Base-by-base conservation (phyloP, 208 protist genomes). In the Acanthamoeba culbertsoni region DNA sequence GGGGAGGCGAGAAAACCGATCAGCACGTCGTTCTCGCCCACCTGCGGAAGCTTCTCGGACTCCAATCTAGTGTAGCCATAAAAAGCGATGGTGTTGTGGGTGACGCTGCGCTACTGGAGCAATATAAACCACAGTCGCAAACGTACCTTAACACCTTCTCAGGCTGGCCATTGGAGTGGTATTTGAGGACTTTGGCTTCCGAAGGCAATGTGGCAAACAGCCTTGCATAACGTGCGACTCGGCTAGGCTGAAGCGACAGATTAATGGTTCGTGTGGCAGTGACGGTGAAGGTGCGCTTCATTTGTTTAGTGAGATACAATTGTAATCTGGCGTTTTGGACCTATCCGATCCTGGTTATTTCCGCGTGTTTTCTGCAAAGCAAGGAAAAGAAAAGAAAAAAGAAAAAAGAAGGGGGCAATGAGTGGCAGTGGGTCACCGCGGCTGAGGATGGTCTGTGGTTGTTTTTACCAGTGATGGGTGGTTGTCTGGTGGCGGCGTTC, bases 1-100 rank as follows among this genome's bases (percentile, higher is more conserved):
- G 99, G 98, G 6, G 98, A 98, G 5, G 98, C 97, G 12, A 99
- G 88, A 97, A 99, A 99, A 95, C 98, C 98, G 75, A 99, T 97
- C 16, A 99, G 96, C 43, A 99, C 98, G 86, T 99, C 68, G 14
- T 68, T 55, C 8, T 63, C 45, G 4, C 42, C 53, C 93, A 94
- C 26, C 53, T 89, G 45, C 35, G 79, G 79, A 8, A 89, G 79
- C 45, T 35, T 35, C 51, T 65, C 51, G 18, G 40, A 62, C 40
- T 57, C 79, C 26, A 65, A 26, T 33, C 79, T 89, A 23, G 18
- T 7, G 12, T 35, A 45, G 10, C 45, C 31, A 45, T 33, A 20
- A 23, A 77, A 82, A n/a, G 6, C 26, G 26, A 55, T 43, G 43
- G 18, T 31, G 71, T 40, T 31, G 18, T 43, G 26, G 71, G 42